Conservation (phyloP, 169 alveolate species). For the Ichthyophthirius multifiliis region DNA sequence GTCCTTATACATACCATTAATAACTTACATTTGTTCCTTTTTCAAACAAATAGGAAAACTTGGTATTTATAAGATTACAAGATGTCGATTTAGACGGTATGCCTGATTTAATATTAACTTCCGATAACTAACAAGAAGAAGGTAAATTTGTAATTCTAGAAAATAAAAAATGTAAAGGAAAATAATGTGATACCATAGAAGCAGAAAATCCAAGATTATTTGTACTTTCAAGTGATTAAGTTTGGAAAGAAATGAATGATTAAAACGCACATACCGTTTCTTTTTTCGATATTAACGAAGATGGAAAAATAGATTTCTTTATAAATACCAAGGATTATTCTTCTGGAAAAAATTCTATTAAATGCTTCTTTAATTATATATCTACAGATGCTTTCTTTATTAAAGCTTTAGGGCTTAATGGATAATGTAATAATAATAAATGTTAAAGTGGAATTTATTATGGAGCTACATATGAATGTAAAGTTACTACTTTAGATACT, state of each 20-base stretch:
- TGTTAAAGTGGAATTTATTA: slow-evolving; percentile 28
- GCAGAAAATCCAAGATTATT: not conserved
- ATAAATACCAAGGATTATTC: not conserved
- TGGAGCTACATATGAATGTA: slow-evolving; percentile 31
- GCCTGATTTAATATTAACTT: slow-evolving; percentile 20
- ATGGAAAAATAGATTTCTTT: slow-evolving; percentile 31
- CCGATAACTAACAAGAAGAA: not conserved
- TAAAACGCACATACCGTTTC: slow-evolving; percentile 4
- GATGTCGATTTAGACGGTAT: slow-evolving; percentile 23
- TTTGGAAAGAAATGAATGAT: not conserved
- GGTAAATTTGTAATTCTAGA: not conserved
- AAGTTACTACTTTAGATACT: slow-evolving; percentile 24
- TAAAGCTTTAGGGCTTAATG: slow-evolving; percentile 38
- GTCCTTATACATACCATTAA: not conserved
- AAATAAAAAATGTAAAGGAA: not conserved
- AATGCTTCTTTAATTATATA: slow-evolving; percentile 26
- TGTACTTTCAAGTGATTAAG: not conserved
- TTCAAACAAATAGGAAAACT: not conserved
- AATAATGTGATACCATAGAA: not conserved
- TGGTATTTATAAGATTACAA: slow-evolving; percentile 14
- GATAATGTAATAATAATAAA: slow-evolving; percentile 21
- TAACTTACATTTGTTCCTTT: not conserved
- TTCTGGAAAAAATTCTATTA: not conserved
- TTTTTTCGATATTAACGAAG: slow-evolving; percentile 38
- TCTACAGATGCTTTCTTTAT: slow-evolving; percentile 24